phyloP scores from a whole-genome alignment of 768 basidiomycete genomes.

The Arthromyces matolae region DNA sequence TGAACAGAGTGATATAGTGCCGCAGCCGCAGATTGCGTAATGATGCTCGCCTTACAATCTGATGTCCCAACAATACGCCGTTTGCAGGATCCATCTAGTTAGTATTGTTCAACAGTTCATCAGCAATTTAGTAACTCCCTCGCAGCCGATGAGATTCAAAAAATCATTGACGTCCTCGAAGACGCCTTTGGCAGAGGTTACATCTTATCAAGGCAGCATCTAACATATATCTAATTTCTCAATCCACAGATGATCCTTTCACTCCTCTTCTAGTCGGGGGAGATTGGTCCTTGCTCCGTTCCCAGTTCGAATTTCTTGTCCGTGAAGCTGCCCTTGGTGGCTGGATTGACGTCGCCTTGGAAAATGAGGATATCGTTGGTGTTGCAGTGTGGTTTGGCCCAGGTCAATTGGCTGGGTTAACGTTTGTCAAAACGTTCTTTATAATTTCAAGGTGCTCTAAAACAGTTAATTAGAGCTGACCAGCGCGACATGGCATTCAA shows the following conservation, averaged over 20 bases:
- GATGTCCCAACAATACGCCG: too few species aligned
- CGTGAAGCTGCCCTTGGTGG: conserved; percentile 23
- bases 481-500: conserved; percentile 26
- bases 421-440: conserved; percentile 13
- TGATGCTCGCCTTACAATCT: too few species aligned
- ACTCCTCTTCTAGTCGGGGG: conserved; percentile 16
- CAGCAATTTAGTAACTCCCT: too few species aligned
- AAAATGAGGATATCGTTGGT: conserved; percentile 24
- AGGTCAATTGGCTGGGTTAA: conserved; percentile 20
- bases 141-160: conserved; percentile 12
- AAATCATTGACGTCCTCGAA: conserved; percentile 6
- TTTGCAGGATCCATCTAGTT: too few species aligned
- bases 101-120: too few species aligned
- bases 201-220: not conserved
- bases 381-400: conserved; percentile 30
- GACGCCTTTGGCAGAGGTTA: conserved; percentile 14
- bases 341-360: conserved; percentile 23
- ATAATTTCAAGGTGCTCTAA: not conserved
- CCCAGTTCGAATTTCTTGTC: conserved; percentile 17
- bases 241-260: conserved; percentile 18
- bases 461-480: conserved; percentile 21
- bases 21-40: too few species aligned
- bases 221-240: not conserved
- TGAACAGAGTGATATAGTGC: too few species aligned
- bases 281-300: conserved; percentile 15